Evolutionary conservation across 148 eudicot genomes (phyloP).

Genomic region (Chenopodium suecicum): DNA sequence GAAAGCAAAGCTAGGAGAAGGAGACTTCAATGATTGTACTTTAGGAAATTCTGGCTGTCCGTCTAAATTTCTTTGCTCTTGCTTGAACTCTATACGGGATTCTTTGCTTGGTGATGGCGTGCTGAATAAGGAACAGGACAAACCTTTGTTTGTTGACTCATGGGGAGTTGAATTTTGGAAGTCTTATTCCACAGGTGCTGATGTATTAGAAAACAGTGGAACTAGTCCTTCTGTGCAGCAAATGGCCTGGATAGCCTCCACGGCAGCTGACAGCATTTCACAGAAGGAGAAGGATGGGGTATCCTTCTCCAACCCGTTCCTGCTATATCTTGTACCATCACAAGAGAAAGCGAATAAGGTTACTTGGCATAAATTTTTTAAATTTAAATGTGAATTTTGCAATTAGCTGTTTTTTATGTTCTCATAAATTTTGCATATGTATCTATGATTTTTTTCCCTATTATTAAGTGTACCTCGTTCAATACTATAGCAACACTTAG

Average conservation of each 20-base stretch:
- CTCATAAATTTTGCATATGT: not conserved
- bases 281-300: slow-evolving; percentile 68
- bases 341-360: slow-evolving; percentile 79
- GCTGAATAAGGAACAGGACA: slow-evolving; percentile 34
- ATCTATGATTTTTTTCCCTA: not conserved
- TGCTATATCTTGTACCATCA: slow-evolving; percentile 81
- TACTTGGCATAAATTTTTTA: slow-evolving; percentile 1
- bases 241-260: slow-evolving; percentile 84
- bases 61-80: slow-evolving; percentile 63
- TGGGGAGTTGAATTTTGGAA: slow-evolving; percentile 95
- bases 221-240: slow-evolving; percentile 57
- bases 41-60: slow-evolving; percentile 44
- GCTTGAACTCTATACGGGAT: slow-evolving; percentile 65
- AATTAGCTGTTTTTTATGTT: not conserved
- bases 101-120: slow-evolving; percentile 37
- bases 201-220: slow-evolving; percentile 57
- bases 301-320: slow-evolving; percentile 53
- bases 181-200: slow-evolving; percentile 51
- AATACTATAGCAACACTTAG: not conserved
- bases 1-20: slow-evolving; percentile 27
- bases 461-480: not conserved
- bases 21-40: slow-evolving; percentile 9
- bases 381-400: not conserved
- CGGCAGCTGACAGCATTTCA: slow-evolving; percentile 74
- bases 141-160: slow-evolving; percentile 44